phyloP scores from a whole-genome alignment of 2,329 filamentous ascomycete genomes.

The Sclerotinia glacialis region DNA sequence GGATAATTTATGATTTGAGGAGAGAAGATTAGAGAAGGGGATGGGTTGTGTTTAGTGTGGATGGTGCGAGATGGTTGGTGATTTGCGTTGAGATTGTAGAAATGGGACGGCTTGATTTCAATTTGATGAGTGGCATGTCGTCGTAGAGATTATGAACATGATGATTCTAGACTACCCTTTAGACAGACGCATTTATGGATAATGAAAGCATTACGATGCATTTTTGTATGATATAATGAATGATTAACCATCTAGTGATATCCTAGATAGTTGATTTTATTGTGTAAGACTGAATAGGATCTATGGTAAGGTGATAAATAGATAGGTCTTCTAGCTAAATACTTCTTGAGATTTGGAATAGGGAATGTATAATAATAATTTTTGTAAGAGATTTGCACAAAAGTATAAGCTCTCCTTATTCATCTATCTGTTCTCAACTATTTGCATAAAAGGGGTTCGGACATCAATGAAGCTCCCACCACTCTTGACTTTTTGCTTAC shows the following conservation, averaged over 20 bases:
- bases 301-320: no score
- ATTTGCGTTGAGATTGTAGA: neutral
- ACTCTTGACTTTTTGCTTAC: neutral
- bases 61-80: neutral
- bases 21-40: neutral
- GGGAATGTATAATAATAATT: neutral
- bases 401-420: neutral
- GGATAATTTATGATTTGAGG: neutral
- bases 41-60: no score
- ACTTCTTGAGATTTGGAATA: neutral
- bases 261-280: neutral
- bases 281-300: neutral
- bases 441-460: slow-evolving; percentile 15
- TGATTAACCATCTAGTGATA: neutral
- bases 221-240: neutral
- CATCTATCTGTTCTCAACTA: neutral
- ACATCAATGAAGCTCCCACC: neutral
- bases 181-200: neutral
- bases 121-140: neutral
- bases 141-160: neutral
- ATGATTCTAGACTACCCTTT: neutral
- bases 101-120: neutral
- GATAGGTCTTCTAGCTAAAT: no score
- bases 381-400: neutral
- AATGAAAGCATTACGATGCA: neutral